Conservation (phyloP, 805 yeast genomes). For the Yarrowia yakushimensis region DNA sequence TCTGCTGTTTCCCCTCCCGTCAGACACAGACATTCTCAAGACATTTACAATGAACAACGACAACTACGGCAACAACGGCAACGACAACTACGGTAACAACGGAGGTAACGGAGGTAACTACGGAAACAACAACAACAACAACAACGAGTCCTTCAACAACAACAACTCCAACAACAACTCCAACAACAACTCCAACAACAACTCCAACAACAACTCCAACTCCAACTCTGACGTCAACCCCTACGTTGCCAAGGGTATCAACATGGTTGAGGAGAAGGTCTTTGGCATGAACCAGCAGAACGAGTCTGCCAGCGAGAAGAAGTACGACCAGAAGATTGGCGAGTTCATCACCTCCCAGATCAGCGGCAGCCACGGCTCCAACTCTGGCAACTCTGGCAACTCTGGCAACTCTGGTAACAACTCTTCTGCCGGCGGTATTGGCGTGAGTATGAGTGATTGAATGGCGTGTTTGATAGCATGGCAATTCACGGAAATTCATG, state of each 20-base stretch:
- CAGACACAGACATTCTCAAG: no score
- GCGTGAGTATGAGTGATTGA: not conserved
- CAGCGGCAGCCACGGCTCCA: not conserved
- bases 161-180: not conserved
- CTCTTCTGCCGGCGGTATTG: not conserved
- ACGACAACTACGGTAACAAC: no score
- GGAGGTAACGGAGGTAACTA: no score
- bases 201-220: not conserved
- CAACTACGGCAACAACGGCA: not conserved
- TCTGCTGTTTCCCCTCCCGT: no score
- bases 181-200: not conserved
- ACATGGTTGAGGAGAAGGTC: constrained; percentile 22
- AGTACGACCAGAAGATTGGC: constrained; percentile 22
- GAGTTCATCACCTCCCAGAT: constrained; percentile 17
- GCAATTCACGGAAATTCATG: no score
- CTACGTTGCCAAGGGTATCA: constrained; percentile 22
- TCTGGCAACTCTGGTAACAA: not conserved
- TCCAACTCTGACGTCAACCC: constrained; percentile 21
- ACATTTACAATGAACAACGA: no score
- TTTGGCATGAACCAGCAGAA: constrained; percentile 16
- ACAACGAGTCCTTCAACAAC: not conserved
- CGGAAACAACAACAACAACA: not conserved
- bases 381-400: constrained; percentile 5
- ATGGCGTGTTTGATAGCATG: not conserved
- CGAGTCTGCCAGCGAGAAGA: constrained; percentile 9